Percentiles rank a stretch among this genome's conserved stretches.
Evolutionary conservation across 306 rosid species (phyloP).

Genomic region (Quercus robur): DNA sequence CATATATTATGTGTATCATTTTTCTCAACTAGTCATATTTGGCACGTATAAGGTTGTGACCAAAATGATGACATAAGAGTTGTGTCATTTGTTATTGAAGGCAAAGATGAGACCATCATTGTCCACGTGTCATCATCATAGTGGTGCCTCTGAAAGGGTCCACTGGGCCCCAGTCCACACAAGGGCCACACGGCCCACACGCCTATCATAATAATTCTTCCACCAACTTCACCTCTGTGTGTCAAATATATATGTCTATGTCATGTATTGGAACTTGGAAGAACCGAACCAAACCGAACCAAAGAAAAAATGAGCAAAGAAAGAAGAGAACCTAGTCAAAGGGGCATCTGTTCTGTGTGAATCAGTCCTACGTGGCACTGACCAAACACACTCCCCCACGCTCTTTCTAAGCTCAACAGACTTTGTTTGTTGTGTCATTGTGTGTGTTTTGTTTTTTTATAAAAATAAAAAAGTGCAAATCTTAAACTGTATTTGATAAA

Average conservation of each 20-base stretch:
- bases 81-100: no score
- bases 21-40: background rate
- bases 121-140: constrained; percentile 1
- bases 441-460: background rate
- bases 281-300: no score
- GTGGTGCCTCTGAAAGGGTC: background rate
- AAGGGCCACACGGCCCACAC: background rate
- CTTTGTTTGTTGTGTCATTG: background rate
- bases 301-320: constrained; percentile 6
- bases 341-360: constrained; percentile 43
- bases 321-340: constrained; percentile 44
- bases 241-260: background rate
- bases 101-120: no score
- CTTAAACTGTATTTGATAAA: constrained; percentile 58
- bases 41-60: background rate
- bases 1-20: no score
- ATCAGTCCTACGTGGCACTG: constrained; percentile 37
- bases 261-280: constrained; percentile 16
- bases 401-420: background rate
- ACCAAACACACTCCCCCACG: constrained; percentile 10
- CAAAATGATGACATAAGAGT: background rate
- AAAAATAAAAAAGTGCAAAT: constrained; percentile 4
- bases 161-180: constrained; percentile 8
- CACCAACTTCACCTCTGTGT: constrained; percentile 52
- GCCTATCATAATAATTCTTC: constrained; percentile 23